These are phyloP conservation scores for Aspergillus flavus DNA, from an alignment of 2,329 filamentous ascomycete species.

Conservation along the genomic window DNA sequence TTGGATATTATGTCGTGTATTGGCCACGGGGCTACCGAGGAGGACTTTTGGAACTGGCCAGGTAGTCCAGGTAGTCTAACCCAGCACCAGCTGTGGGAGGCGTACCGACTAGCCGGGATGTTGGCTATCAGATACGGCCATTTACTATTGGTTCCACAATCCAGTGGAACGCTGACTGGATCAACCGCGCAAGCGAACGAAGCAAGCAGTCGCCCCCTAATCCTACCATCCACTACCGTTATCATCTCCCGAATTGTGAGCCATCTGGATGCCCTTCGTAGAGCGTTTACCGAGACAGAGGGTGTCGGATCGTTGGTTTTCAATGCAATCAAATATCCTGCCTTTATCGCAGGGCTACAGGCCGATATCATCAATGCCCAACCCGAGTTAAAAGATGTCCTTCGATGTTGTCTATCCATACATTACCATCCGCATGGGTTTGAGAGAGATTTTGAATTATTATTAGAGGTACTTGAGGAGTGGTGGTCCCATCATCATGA, in stretches of 20 bases:
- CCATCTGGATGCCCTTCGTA: slow-evolving; percentile 29
- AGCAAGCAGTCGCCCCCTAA: background rate
- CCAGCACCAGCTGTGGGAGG: slow-evolving; percentile 35
- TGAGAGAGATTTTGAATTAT: background rate
- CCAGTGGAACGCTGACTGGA: background rate
- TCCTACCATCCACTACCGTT: slow-evolving; percentile 17
- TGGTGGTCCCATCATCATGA: slow-evolving; percentile 23
- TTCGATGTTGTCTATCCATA: slow-evolving; percentile 13
- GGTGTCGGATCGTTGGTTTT: slow-evolving; percentile 20
- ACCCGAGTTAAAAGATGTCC: slow-evolving; percentile 20
- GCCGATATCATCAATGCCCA: slow-evolving; percentile 18
- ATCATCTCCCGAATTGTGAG: slow-evolving; percentile 28
- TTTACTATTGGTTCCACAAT: background rate
- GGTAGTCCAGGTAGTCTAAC: slow-evolving; percentile 28
- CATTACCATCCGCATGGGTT: background rate
- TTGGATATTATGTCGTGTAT: slow-evolving; percentile 32
- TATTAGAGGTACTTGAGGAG: slow-evolving; percentile 26
- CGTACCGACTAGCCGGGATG: slow-evolving; percentile 31
- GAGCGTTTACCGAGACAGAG: slow-evolving; percentile 20
- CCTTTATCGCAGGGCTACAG: slow-evolving; percentile 25
- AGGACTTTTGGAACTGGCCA: slow-evolving; percentile 34
- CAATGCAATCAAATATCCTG: slow-evolving; percentile 31
- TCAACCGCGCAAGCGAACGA: background rate
- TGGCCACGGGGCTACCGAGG: slow-evolving; percentile 25
- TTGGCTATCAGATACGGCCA: slow-evolving; percentile 23